phyloP scores from a whole-genome alignment of 2,329 filamentous ascomycete genomes.

The Hypoxylon sp. region DNA sequence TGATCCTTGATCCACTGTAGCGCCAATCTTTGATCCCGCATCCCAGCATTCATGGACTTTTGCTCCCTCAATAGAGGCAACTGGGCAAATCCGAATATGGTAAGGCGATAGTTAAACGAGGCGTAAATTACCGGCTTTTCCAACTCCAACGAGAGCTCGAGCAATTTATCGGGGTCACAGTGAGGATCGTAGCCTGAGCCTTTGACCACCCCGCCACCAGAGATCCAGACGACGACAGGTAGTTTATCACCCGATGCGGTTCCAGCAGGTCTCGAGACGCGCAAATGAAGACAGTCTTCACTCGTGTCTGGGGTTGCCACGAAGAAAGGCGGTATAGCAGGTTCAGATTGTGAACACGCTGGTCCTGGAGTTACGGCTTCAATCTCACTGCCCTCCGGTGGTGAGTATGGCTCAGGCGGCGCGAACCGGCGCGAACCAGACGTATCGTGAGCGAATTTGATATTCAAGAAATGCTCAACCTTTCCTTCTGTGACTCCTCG shows the following conservation, averaged over 20 bases:
- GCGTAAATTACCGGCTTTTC: conserved; percentile 47
- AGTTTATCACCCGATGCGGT: conserved; percentile 35
- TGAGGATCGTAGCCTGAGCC: conserved; percentile 45
- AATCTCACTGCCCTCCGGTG: conserved; percentile 39
- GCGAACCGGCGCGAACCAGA: conserved; percentile 46
- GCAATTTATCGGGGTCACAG: conserved; percentile 43
- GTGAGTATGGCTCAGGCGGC: conserved; percentile 45
- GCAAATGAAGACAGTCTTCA: conserved; percentile 48
- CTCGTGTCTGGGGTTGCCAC: conserved; percentile 42
- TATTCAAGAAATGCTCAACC: conserved; percentile 46
- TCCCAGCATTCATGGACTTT: conserved; percentile 47
- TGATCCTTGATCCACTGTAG: conserved; percentile 49
- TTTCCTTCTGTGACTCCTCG: neutral
- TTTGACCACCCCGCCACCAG: conserved; percentile 46
- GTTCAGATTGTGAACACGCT: conserved; percentile 46
- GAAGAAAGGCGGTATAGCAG: conserved; percentile 44
- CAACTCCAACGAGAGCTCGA: conserved; percentile 34
- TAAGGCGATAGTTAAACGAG: conserved; percentile 46
- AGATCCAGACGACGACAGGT: conserved; percentile 46
- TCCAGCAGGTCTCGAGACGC: conserved; percentile 44
- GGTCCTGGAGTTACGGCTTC: conserved; percentile 42
- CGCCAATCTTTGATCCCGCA: conserved; percentile 45
- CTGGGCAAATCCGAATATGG: conserved; percentile 50
- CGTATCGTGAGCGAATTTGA: conserved; percentile 47
- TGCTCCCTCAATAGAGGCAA: conserved; percentile 44